Base-by-base conservation (phyloP, 441 rosid genomes). In the Erodium moschatum region DNA sequence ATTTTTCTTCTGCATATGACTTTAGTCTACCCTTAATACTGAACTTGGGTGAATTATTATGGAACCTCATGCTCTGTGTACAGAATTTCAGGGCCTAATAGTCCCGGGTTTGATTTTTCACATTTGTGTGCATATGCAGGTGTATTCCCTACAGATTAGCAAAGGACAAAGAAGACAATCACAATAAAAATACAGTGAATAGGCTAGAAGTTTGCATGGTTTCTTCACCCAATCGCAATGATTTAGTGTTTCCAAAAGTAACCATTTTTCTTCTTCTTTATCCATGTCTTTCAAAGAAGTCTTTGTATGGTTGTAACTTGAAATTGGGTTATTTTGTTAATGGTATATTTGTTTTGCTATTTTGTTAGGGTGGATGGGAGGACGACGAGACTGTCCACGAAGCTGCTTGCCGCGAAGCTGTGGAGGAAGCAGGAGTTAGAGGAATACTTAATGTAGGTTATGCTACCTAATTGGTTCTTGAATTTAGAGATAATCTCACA, bases 371-470 rank as follows among this genome's bases (percentile, higher is more conserved):
- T 60, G 97, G 96, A 72, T 91, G 97, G 97, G 97, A 91, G 75
- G 81, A 91, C 76, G 97, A 91, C 75, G 97, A 91, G 77, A 86
- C 96, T 50, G 75, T 86, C 42, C 70, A 71, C 24, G 92, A 91
- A 81, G 96, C 97, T 65, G 97, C 97, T 11, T 76, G 92, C 73
- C 92, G 97, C 19, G 97, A 89, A 84, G 91, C 97, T 20, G 73
- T 83, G 58, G 97, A 91, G 82, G 97, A 91, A 74, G 95, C 97
- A 0, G 97, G 97, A 78, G 90, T 91, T 11, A 85, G 75, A 81
- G 97, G 97, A 80, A 76, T 73, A 52, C 85, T 91, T 18, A 81
- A 81, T 75, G 97, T 88, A 81, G 27, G 60, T 52, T 16, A 52
- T 12, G 16, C 16, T 48, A n/a, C 60, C 60, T 6, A 16, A 5